phyloP scores from a whole-genome alignment of 805 yeast genomes.

The Geotrichum ghanense region DNA sequence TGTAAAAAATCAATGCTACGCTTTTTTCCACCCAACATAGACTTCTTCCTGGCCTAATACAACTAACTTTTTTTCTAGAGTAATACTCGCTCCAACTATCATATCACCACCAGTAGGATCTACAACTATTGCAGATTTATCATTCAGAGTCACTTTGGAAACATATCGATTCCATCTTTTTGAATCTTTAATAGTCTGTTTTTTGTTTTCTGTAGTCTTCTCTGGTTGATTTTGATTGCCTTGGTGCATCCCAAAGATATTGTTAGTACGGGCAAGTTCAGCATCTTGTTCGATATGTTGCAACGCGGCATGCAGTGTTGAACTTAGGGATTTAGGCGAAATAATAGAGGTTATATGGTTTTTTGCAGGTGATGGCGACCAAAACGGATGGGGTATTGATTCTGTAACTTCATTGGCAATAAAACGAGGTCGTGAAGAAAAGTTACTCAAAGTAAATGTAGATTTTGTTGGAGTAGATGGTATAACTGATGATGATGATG shows the following conservation, averaged over 20 bases:
- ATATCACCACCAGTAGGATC: no score
- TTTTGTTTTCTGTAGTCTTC: not conserved
- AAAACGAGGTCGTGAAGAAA: no score
- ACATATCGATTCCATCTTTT: not conserved
- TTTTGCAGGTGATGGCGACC: constrained; percentile 14
- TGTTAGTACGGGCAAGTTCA: not conserved
- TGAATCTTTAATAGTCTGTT: not conserved
- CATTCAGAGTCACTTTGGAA: not conserved
- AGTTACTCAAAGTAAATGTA: not conserved
- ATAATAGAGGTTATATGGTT: not conserved
- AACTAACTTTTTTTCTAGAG: no score
- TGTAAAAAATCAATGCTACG: no score
- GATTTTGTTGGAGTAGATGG: not conserved
- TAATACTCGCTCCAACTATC: no score
- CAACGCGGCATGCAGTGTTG: not conserved
- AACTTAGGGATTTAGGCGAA: constrained; percentile 3
- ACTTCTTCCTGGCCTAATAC: no score
- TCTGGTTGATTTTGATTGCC: not conserved
- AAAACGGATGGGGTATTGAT: no score
- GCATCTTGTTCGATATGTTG: not conserved
- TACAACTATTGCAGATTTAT: not conserved
- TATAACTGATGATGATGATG: no score
- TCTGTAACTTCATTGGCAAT: no score
- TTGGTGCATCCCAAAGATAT: not conserved
- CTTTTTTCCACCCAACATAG: no score